Conservation (phyloP, 2,329 filamentous ascomycete genomes). For the Westerdykella aurantiaca region DNA sequence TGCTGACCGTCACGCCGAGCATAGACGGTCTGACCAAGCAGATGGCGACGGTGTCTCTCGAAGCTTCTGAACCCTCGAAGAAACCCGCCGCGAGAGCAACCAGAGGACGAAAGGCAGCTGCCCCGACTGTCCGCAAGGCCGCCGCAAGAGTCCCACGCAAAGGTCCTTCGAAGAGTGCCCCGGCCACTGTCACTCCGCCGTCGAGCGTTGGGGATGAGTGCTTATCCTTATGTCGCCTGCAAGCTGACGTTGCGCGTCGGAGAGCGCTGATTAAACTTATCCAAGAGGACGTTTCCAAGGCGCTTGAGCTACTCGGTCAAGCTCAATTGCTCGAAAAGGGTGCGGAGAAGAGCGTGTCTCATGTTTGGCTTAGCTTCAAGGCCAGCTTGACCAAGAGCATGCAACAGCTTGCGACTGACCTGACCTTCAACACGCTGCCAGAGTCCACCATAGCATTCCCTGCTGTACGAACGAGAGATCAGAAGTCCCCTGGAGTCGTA, state of each 20-base stretch:
- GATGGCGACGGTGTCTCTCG: conserved; percentile 40
- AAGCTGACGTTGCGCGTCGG: conserved; percentile 46
- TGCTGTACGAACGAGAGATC: conserved; percentile 46
- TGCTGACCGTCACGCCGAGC: conserved; percentile 19
- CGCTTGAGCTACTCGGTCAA: conserved; percentile 21
- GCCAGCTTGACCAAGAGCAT: conserved; percentile 64
- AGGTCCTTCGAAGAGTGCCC: conserved; percentile 8
- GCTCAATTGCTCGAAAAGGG: conserved; percentile 21
- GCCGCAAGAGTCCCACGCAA: conserved; percentile 13
- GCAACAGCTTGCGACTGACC: conserved; percentile 68
- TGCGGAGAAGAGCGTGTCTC: conserved; percentile 44
- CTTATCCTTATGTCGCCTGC: conserved; percentile 38
- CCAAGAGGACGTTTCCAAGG: conserved; percentile 27
- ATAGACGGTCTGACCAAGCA: conserved; percentile 38
- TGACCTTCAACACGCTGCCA: conserved; percentile 81
- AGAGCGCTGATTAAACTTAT: conserved; percentile 43
- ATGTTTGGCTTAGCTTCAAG: conserved; percentile 58
- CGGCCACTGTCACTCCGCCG: conserved; percentile 3
- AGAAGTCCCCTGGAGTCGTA: conserved; percentile 20
- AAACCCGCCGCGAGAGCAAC: conserved; percentile 9
- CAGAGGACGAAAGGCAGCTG: conserved; percentile 18
- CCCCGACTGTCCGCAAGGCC: conserved; percentile 10
- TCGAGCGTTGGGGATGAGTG: conserved; percentile 31
- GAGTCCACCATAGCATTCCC: conserved; percentile 91
- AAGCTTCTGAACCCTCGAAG: conserved; percentile 7